A percentile compares a stretch with the other conserved stretches of the same genome.
These are phyloP conservation scores for Eucalyptus rudis DNA, from an alignment of 345 rosid species.

Conservation along the genomic window DNA sequence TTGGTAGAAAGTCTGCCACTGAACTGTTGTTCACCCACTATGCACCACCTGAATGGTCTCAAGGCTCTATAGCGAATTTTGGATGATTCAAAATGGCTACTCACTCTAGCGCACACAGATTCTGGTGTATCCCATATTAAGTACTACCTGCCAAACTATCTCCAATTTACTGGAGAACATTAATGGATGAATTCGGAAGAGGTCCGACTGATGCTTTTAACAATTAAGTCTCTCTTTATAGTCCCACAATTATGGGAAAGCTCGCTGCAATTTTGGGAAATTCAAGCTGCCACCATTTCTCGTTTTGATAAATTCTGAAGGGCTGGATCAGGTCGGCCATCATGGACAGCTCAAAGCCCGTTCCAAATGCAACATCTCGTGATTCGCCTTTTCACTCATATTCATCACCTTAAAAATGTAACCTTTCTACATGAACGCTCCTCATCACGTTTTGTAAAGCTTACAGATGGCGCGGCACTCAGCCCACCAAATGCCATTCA, in stretches of 20 bases:
- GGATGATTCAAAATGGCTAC: neutral
- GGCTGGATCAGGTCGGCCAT: neutral
- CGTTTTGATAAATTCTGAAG: neutral
- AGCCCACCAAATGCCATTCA: neutral
- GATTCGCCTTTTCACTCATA: neutral
- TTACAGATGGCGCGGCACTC: neutral
- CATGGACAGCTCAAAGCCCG: neutral
- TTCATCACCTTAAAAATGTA: neutral
- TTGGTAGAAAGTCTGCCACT: neutral
- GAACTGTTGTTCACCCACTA: neutral
- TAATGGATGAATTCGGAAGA: neutral
- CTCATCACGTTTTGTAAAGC: neutral
- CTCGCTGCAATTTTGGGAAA: neutral
- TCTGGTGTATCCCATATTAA: neutral
- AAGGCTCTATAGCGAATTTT: neutral
- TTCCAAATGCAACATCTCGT: neutral
- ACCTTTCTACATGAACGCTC: neutral
- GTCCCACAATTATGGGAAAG: neutral
- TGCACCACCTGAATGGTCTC: neutral
- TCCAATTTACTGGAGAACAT: neutral
- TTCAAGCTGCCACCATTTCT: neutral
- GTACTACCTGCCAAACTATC: neutral
- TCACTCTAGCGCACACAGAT: neutral
- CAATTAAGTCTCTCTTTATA: neutral
- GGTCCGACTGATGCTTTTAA: neutral